Evolutionary conservation across 495 filamentous ascomycete species (phyloP).

Genomic region (Talaromyces liani): DNA sequence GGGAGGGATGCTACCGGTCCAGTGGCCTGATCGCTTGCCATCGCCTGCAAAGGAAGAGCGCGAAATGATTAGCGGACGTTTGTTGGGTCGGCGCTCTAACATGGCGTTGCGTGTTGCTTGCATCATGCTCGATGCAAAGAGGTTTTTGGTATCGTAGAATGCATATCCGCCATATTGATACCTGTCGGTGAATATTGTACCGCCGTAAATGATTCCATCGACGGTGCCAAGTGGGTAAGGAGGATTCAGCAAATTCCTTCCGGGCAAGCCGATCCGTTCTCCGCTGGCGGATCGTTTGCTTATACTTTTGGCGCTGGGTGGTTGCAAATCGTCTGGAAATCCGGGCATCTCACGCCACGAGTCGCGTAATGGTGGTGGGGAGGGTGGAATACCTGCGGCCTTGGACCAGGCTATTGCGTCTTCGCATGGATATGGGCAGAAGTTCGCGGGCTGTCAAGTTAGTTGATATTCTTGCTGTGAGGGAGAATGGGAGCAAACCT

Average conservation of each 20-base stretch:
- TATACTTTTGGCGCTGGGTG: constrained; percentile 19
- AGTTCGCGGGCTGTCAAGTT: constrained; percentile 36
- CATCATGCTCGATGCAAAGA: constrained; percentile 77
- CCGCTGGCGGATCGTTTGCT: constrained; percentile 44
- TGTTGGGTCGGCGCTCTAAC: constrained; percentile 56
- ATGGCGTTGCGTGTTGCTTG: constrained; percentile 58
- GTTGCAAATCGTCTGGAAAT: constrained; percentile 66
- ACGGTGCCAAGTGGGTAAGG: constrained; percentile 71
- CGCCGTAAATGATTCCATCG: constrained; percentile 59
- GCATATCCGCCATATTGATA: constrained; percentile 56
- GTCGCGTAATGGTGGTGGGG: constrained; percentile 50
- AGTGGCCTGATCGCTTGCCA: constrained; percentile 71
- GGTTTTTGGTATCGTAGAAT: constrained; percentile 83
- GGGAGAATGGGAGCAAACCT: not conserved
- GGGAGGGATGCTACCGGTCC: constrained; percentile 51
- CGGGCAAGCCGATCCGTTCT: constrained; percentile 42
- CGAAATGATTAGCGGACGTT: constrained; percentile 73
- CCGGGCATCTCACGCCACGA: constrained; percentile 58
- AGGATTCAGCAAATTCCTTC: constrained; percentile 61
- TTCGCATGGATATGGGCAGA: constrained; percentile 68
- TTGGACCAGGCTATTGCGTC: constrained; percentile 48
- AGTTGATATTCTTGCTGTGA: no score
- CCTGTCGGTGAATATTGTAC: constrained; percentile 67
- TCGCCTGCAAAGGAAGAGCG: constrained; percentile 79
- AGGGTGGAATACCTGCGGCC: constrained; percentile 55